These are phyloP conservation scores for Barnettozyma californica DNA, from an alignment of 805 yeast species.

Conservation along the genomic window DNA sequence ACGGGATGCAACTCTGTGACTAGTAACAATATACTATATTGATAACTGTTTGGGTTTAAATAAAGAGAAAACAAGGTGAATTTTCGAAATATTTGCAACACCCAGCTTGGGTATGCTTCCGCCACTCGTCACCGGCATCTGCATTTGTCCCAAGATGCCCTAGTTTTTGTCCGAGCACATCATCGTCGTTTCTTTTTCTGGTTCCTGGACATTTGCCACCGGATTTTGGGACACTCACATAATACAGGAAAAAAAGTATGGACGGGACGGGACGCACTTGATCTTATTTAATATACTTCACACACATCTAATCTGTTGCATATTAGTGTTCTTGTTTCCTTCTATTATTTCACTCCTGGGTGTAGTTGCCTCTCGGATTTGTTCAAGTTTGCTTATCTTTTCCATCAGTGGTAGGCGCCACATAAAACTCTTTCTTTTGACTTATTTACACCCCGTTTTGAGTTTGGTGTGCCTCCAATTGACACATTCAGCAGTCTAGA, in stretches of 20 bases:
- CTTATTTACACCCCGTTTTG: not conserved
- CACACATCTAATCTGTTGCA: too few species aligned
- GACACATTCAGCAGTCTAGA: not conserved
- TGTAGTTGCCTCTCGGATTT: not conserved
- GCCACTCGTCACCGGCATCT: not conserved
- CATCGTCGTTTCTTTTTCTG: too few species aligned
- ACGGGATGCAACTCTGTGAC: too few species aligned
- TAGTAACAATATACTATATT: not conserved
- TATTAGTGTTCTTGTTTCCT: too few species aligned
- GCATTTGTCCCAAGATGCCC: not conserved
- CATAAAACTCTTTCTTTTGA: not conserved
- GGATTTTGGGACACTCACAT: not conserved
- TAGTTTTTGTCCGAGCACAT: not conserved
- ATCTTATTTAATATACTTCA: too few species aligned
- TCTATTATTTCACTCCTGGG: too few species aligned
- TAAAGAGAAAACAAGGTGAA: not conserved
- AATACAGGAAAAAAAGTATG: not conserved
- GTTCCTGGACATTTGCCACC: not conserved
- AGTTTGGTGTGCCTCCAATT: not conserved
- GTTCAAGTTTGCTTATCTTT: conserved; percentile 14
- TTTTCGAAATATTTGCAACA: not conserved
- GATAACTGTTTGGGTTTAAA: not conserved
- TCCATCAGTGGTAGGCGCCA: conserved; percentile 22
- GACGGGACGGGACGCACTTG: not conserved
- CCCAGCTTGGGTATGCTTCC: not conserved